Evolutionary conservation across 768 basidiomycete genomes (phyloP).

Genomic region (Leccinum arenicola): DNA sequence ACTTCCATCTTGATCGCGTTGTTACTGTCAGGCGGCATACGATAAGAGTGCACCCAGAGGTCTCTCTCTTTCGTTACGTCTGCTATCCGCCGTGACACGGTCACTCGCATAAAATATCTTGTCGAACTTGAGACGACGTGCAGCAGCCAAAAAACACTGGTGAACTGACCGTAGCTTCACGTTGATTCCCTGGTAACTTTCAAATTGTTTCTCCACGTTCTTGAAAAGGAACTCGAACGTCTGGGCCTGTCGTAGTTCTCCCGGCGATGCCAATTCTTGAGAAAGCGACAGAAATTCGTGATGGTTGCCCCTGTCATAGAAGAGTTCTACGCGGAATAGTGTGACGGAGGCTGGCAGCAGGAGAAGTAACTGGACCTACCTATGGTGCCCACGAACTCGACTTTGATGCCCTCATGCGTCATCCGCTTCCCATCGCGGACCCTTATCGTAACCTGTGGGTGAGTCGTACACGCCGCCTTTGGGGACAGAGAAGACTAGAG

Average conservation of each 20-base stretch:
- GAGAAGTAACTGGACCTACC: slow-evolving; percentile 49
- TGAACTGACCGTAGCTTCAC: slow-evolving; percentile 84
- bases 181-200: slow-evolving; percentile 97
- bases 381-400: slow-evolving; percentile 95
- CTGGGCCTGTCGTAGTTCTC: slow-evolving; percentile 95
- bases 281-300: slow-evolving; percentile 96
- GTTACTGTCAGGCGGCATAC: slow-evolving; percentile 97
- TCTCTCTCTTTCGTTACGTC: slow-evolving; percentile 93
- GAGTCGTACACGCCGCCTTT: slow-evolving; percentile 1
- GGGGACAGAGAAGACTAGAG: background rate
- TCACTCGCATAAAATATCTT: slow-evolving; percentile 91
- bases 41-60: slow-evolving; percentile 96
- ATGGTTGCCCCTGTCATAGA: slow-evolving; percentile 97
- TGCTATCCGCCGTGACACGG: slow-evolving; percentile 87
- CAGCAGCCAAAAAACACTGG: background rate
- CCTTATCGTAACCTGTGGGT: slow-evolving; percentile 70
- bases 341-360: background rate
- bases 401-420: slow-evolving; percentile 94
- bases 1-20: slow-evolving; percentile 99
- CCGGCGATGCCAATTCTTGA: slow-evolving; percentile 93
- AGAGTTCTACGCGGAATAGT: slow-evolving; percentile 51
- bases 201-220: slow-evolving; percentile 99
- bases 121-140: slow-evolving; percentile 5
- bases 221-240: slow-evolving; percentile 97
- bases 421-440: slow-evolving; percentile 95